Evolutionary conservation across 1,284 basidiomycete species (phyloP).

Genomic region (Cutaneotrichosporon arboriforme): DNA sequence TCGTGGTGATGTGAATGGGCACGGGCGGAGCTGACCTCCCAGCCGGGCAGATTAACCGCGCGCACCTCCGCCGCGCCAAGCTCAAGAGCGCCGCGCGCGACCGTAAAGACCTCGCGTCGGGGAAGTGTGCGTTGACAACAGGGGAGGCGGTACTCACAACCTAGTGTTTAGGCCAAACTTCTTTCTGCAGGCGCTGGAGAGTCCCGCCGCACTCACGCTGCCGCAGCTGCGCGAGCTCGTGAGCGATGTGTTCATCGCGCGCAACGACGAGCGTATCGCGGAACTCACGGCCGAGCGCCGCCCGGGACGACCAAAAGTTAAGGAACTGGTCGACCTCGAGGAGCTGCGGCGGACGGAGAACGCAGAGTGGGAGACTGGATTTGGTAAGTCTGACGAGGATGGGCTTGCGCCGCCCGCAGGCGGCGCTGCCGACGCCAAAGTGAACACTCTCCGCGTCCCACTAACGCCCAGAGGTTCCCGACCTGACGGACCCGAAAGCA

Average conservation of each 20-base stretch:
- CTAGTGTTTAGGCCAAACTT: slow-evolving; percentile 68
- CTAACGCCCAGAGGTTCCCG: slow-evolving; percentile 63
- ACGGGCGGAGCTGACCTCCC: slow-evolving; percentile 1
- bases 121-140: slow-evolving; percentile 27
- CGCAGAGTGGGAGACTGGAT: slow-evolving; percentile 72
- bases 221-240: slow-evolving; percentile 65
- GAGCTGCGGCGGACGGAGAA: slow-evolving; percentile 63
- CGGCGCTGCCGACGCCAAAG: no score
- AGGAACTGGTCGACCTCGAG: slow-evolving; percentile 65
- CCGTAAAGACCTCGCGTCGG: slow-evolving; percentile 50
- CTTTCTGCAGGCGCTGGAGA: slow-evolving; percentile 63
- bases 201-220: slow-evolving; percentile 60
- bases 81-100: slow-evolving; percentile 54
- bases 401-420: no score
- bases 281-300: slow-evolving; percentile 60
- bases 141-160: slow-evolving; percentile 6
- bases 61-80: slow-evolving; percentile 65
- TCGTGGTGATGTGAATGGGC: not conserved
- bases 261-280: slow-evolving; percentile 65
- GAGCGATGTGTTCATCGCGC: slow-evolving; percentile 64
- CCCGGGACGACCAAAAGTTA: slow-evolving; percentile 70
- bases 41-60: slow-evolving; percentile 70
- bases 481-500: slow-evolving; percentile 69
- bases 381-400: slow-evolving; percentile 57
- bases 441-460: not conserved